Percentiles rank a stretch among this genome's conserved stretches.
Evolutionary conservation across 2,329 filamentous ascomycete genomes (phyloP).

Genomic region (Dactylellina drechsleri): DNA sequence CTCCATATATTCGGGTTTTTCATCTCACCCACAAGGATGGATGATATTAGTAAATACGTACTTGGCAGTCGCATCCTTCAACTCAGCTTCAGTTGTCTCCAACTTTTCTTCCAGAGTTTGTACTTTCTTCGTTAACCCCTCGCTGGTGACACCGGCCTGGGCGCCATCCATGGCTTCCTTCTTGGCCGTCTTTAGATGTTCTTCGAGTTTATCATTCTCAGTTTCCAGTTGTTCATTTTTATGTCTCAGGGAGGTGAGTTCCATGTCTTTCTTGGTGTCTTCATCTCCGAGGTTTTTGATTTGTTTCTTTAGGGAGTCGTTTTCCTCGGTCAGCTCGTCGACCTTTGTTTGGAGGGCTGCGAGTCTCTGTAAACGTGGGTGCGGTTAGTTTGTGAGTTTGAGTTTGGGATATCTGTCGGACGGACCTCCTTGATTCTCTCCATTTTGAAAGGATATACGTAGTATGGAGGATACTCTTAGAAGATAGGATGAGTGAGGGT

Average conservation of each 20-base stretch:
- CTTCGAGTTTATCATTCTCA: conserved; percentile 93
- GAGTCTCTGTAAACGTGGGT: conserved; percentile 82
- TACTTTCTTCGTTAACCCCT: conserved; percentile 88
- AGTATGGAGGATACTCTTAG: too few species aligned
- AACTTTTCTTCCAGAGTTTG: conserved; percentile 98
- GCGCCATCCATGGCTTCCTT: conserved; percentile 82
- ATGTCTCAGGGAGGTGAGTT: conserved; percentile 95
- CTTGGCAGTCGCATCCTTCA: conserved; percentile 99
- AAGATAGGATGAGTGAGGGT: too few species aligned
- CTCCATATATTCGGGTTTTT: too few species aligned
- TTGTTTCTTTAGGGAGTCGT: conserved; percentile 80
- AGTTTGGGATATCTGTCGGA: neutral
- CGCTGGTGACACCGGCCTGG: conserved; percentile 87
- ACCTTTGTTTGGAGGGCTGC: conserved; percentile 71
- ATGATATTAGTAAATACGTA: conserved; percentile 63
- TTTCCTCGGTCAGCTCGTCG: conserved; percentile 73
- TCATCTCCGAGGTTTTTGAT: conserved; percentile 94
- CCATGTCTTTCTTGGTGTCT: conserved; percentile 95
- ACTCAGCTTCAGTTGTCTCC: conserved; percentile 93
- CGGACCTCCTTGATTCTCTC: conserved; percentile 60
- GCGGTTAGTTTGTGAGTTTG: neutral
- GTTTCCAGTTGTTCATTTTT: conserved; percentile 90
- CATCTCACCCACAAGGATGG: conserved; percentile 3
- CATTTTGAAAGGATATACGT: conserved; percentile 35
- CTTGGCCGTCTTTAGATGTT: conserved; percentile 85